Base-by-base conservation (phyloP, 129 eudicot species). In the Rutidosis leptorrhynchoides region DNA sequence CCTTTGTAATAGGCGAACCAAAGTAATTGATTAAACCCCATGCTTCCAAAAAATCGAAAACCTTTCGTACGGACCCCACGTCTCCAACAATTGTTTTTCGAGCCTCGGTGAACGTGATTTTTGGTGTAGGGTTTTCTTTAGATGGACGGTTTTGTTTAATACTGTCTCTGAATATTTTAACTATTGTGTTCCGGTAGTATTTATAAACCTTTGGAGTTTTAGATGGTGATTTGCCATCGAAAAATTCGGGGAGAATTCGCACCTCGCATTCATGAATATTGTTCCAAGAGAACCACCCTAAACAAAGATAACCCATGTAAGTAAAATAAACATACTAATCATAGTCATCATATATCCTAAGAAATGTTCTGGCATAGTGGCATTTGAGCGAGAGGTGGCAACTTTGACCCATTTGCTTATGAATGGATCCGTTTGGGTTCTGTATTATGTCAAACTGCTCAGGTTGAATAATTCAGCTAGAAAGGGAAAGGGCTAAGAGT, bases 1-100 rank as follows among this genome's bases (percentile, higher is more conserved):
- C 77, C 78, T 75, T 80, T 5, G 80, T 57, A 19, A 77, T n/a
- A 15, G 86, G 70, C 14, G 83, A 58, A 48, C 84, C 84, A 56
- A 82, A 42, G 77, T 85, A 93, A 79, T 93, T 93, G 48, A 93
- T 82, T 75, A 93, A 81, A 71, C 98, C 96, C 98, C 98, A 93
- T 33, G 89, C 56, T 64, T 93, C 98, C 77, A 86, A 68, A 76
- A 93, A 88, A 70, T 85, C 96, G 25, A 86, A 89, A 40, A 93
- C 93, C 71, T 87, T 75, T 22, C 95, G 67, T 16, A 93, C 81
- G 1, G 96, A 84, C 10, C 95, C 96, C 46, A 86, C 96, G 46
- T 93, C 99, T 6, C 99, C 99, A 3, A 93, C 77, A 3, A 93
- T 66, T 0, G 82, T 73, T 75, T 78, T 84, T 16, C 99, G 77